Base-by-base conservation (phyloP, 1,284 basidiomycete species). In the Naganishia albida region DNA sequence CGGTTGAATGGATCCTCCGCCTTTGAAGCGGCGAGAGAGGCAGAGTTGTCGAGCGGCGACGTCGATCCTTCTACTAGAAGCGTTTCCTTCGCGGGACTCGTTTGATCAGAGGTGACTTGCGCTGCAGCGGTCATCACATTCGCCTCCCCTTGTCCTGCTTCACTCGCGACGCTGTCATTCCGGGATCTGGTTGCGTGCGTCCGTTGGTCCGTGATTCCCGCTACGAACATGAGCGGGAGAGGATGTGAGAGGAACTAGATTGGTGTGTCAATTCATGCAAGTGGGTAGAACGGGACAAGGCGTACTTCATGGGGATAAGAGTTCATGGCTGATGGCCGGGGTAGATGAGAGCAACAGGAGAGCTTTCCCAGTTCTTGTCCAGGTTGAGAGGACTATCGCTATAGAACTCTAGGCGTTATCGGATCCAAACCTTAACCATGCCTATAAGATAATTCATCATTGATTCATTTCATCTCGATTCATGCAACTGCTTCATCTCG, bases 171-270 rank as follows among this genome's bases (percentile, higher is more conserved):
- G 13, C 51, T 63, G n/a, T 63, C 62, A 43, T 42, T 48, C 44
- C 52, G 16, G 4, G 20, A 12, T 39, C 48, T 49, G 12, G 69
- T 46, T 26, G 52, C 38, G 23, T 53, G 18, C 18, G 52, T 25
- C 23, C 52, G n/a, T 68, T 72, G 65, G 49, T 75, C 67, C 15
- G 86, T 86, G 42, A 96, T 84, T 0, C 93, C 93, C 26, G 91
- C 91, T 34, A 93, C 88, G 74, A 95, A 95, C 89, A 96, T 90
- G 56, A 95, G 86, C 26, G 93, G 93, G 42, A 86, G 87, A 57
- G 91, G 85, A 77, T 95, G 93, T 49, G 85, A 83, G 69, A 94
- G 82, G 72, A 83, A 83, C 79, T 82, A 75, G 1, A 48, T 6
- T 25, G 26, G 10, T 34, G 34, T 10, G 34, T 34, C 34, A 34